These are phyloP conservation scores for Coprinopsis strossmayeri DNA, from an alignment of 768 basidiomycete species.

Conservation along the genomic window DNA sequence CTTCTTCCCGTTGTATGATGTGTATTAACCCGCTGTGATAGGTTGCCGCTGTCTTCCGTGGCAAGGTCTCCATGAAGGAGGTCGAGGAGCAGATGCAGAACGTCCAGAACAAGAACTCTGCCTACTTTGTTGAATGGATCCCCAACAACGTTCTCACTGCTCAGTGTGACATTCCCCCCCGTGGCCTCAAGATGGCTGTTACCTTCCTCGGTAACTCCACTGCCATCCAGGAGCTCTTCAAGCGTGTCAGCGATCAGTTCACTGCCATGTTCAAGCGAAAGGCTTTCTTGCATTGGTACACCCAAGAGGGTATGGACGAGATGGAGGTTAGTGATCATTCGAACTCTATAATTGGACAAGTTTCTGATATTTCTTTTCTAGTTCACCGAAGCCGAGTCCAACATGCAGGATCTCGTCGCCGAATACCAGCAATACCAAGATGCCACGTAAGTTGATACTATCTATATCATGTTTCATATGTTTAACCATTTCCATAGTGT, in stretches of 20 bases:
- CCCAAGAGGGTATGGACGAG: conserved; percentile 99
- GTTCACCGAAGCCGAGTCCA: conserved; percentile 98
- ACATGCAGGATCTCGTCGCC: conserved; percentile 98
- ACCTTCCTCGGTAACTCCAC: conserved; percentile 98
- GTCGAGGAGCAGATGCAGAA: conserved; percentile 99
- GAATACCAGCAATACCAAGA: conserved; percentile 98
- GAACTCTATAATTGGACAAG: neutral
- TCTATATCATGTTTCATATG: neutral
- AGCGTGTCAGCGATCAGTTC: conserved; percentile 98
- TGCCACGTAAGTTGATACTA: conserved; percentile 63
- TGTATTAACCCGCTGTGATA: conserved; percentile 14
- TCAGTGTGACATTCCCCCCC: conserved; percentile 96
- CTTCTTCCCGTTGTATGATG: neutral
- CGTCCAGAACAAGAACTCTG: conserved; percentile 95
- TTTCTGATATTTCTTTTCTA: neutral
- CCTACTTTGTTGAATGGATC: conserved; percentile 99
- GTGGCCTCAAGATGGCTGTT: conserved; percentile 93
- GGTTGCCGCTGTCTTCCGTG: conserved; percentile 97
- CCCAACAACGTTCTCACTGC: conserved; percentile 98
- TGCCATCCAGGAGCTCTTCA: conserved; percentile 96
- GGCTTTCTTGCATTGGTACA: conserved; percentile 99
- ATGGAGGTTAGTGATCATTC: conserved; percentile 46
- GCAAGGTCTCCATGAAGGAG: conserved; percentile 99
- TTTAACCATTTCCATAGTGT: conserved; percentile 37
- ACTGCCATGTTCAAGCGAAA: conserved; percentile 99